Base-by-base conservation (phyloP, 257 asterid genomes). In the Gynochthodes officinalis region DNA sequence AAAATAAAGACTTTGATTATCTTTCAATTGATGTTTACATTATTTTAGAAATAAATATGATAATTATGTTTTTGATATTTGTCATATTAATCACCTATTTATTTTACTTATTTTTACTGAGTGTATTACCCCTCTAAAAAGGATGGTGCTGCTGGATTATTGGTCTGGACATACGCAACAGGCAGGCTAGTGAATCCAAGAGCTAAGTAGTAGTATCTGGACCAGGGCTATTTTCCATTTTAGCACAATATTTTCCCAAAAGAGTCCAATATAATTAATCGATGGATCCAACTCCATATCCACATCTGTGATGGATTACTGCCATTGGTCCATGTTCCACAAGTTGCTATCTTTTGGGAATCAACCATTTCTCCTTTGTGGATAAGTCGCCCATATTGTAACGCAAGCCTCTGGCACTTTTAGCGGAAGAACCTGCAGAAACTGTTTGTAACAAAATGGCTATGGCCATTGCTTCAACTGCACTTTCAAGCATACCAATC, bases 381-480 rank as follows among this genome's bases (percentile, higher is more conserved):
- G 93, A 88, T 84, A 84, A 76, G 66, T 68, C 35, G 19, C 27
- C 80, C 79, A 37, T 57, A 21, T 59, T 62, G 67, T 69, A 42
- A 57, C 21, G 62, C 35, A 25, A 53, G 19, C 59, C 52, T 39
- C 43, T 16, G 46, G 40, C 28, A 55, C 57, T 23, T 58, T 52
- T 12, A 32, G 52, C 57, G 28, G 18, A 30, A 23, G 6, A 37
- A 42, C 16, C 33, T 3, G 0, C 9, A 14, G 55, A 37, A 59
- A 42, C 7, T 53, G 6, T 49, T 11, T 63, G 78, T 1, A 48
- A 32, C 61, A 54, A 61, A 42, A 90, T 90, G 96, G 87, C 92
- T 69, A 64, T 83, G 33, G 67, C 93, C 86, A 69, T 84, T 77
- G 81, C 86, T 74, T 84, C 89, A 44, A 64, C 88, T 54, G 77